Conservation (phyloP, 2,329 filamentous ascomycete species). For the Neurospora sp. region DNA sequence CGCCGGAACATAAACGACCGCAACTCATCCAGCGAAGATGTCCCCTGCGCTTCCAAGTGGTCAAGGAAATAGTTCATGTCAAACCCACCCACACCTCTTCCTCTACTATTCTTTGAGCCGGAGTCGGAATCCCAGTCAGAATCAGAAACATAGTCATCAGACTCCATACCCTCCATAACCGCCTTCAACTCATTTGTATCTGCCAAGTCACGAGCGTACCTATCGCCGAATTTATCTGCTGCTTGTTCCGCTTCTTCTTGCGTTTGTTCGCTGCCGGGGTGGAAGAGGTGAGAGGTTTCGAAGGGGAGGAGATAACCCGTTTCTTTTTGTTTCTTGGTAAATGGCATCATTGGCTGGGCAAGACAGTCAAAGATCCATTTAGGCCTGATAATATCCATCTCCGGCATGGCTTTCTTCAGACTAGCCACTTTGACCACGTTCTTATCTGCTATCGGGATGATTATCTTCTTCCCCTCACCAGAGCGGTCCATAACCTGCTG, state of each 20-base stretch:
- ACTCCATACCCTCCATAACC: slow-evolving; percentile 27
- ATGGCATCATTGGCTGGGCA: slow-evolving; percentile 31
- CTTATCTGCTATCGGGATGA: slow-evolving; percentile 71
- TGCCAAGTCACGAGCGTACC: slow-evolving; percentile 58
- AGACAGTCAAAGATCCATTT: slow-evolving; percentile 80
- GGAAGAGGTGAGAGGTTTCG: slow-evolving; percentile 60
- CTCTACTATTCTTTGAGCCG: slow-evolving; percentile 16
- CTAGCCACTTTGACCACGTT: slow-evolving; percentile 74
- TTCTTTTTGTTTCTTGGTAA: slow-evolving; percentile 19
- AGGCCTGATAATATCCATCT: slow-evolving; percentile 65
- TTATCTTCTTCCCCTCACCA: slow-evolving; percentile 43
- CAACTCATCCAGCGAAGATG: slow-evolving; percentile 37
- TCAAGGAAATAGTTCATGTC: slow-evolving; percentile 37
- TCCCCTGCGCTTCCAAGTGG: slow-evolving; percentile 46
- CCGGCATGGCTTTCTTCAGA: slow-evolving; percentile 57
- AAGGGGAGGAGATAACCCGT: slow-evolving; percentile 55
- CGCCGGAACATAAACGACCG: slow-evolving; percentile 43
- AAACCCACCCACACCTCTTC: slow-evolving; percentile 21
- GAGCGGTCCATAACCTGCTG: slow-evolving; percentile 47
- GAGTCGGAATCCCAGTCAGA: neutral
- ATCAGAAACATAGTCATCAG: neutral
- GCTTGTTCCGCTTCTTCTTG: slow-evolving; percentile 50
- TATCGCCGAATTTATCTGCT: slow-evolving; percentile 67
- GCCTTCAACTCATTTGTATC: slow-evolving; percentile 25
- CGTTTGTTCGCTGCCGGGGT: slow-evolving; percentile 47